Percentiles rank a stretch among this genome's conserved stretches.
These are phyloP conservation scores for Phyllosticta citriasiana DNA, from an alignment of 2,329 filamentous ascomycete genomes.

Conservation along the genomic window DNA sequence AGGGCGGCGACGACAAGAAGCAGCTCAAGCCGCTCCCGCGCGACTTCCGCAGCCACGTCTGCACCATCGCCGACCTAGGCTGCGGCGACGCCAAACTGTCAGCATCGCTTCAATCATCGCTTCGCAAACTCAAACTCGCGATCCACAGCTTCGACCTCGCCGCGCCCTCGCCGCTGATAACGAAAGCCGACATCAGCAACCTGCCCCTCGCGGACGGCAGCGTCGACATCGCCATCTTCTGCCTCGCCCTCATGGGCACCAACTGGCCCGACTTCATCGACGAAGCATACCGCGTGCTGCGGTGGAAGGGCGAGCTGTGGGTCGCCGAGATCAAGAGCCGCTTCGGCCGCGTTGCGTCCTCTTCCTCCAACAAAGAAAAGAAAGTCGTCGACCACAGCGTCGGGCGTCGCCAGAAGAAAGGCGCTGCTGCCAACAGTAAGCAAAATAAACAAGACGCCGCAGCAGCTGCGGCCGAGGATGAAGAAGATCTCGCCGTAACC, in stretches of 20 bases:
- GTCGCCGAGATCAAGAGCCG: slow-evolving; percentile 93
- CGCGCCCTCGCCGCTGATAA: slow-evolving; percentile 65
- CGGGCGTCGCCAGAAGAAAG: slow-evolving; percentile 48
- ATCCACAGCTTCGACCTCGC: slow-evolving; percentile 83
- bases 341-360: slow-evolving; percentile 53
- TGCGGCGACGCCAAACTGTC: slow-evolving; percentile 86
- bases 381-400: slow-evolving; percentile 58
- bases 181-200: slow-evolving; percentile 77
- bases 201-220: slow-evolving; percentile 65
- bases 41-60: slow-evolving; percentile 57
- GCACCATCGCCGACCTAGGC: slow-evolving; percentile 80
- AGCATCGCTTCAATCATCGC: slow-evolving; percentile 52
- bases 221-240: slow-evolving; percentile 87
- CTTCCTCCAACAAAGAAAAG: slow-evolving; percentile 24
- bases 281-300: slow-evolving; percentile 83
- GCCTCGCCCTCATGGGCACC: slow-evolving; percentile 94
- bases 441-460: slow-evolving; percentile 38
- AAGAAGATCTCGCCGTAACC: slow-evolving; percentile 51
- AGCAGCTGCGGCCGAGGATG: slow-evolving; percentile 39
- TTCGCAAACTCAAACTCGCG: slow-evolving; percentile 59
- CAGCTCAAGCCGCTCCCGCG: slow-evolving; percentile 52
- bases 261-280: slow-evolving; percentile 97
- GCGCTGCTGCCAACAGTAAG: slow-evolving; percentile 26
- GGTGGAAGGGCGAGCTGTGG: slow-evolving; percentile 95
- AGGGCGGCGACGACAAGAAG: slow-evolving; percentile 10